These are phyloP conservation scores for Helianthus annuus DNA, from an alignment of 129 eudicot genomes.

Conservation along the genomic window HanXRQr2.0-SUNRISE NC_035447.2:6789737-6790236, in stretches of 20 bases:
- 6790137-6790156: conserved; percentile 18
- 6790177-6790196: too few relatives aligned
- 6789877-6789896: conserved; percentile 82
- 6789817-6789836: conserved; percentile 44
- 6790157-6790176: conserved; percentile 22
- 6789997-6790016: conserved; percentile 48
- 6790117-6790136: conserved; percentile 79
- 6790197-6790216: too few relatives aligned
- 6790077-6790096: conserved; percentile 64
- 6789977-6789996: conserved; percentile 29
- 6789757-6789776: conserved; percentile 85
- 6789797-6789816: conserved; percentile 69
- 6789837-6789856: conserved; percentile 75
- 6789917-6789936: conserved; percentile 57
- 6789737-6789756: conserved; percentile 48
- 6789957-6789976: conserved; percentile 46
- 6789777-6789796: conserved; percentile 86
- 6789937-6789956: conserved; percentile 90
- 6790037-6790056: conserved; percentile 64
- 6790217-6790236: neutral
- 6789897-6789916: conserved; percentile 64
- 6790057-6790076: conserved; percentile 58
- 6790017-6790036: conserved; percentile 68
- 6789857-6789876: conserved; percentile 91
- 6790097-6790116: conserved; percentile 66